phyloP scores from a whole-genome alignment of 2,329 filamentous ascomycete genomes.

The Xylariaceae sp. region DNA sequence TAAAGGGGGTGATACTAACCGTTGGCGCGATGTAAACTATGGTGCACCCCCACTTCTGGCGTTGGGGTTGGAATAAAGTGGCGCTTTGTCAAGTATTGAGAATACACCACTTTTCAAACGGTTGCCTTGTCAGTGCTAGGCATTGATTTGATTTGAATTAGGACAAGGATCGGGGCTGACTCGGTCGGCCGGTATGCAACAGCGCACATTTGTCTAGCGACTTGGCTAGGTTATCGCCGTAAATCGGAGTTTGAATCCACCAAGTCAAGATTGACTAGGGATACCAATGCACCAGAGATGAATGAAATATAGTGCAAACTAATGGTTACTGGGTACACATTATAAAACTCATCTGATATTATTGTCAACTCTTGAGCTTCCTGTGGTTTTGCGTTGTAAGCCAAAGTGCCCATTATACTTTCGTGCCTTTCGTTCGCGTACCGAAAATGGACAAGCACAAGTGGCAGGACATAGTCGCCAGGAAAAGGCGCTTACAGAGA shows the following conservation, averaged over 20 bases:
- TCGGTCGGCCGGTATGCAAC: not conserved
- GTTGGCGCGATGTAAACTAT: not conserved
- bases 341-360: not conserved
- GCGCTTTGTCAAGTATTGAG: not conserved
- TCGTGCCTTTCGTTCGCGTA: not conserved
- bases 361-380: not conserved
- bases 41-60: conserved; percentile 10
- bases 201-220: too few species aligned
- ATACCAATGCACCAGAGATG: too few species aligned
- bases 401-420: not conserved
- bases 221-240: conserved; percentile 1
- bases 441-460: conserved; percentile 9
- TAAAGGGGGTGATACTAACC: not conserved
- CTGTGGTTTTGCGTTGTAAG: not conserved
- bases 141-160: not conserved
- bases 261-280: too few species aligned
- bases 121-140: not conserved
- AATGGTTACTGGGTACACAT: too few species aligned
- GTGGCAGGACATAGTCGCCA: conserved; percentile 11
- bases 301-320: too few species aligned
- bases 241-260: conserved; percentile 6
- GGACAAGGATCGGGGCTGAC: not conserved
- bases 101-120: conserved; percentile 13
- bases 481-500: conserved; percentile 9
- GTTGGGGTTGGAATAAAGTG: not conserved